Base-by-base conservation (phyloP, 306 rosid genomes). In the Cucurbita ficifolia region DNA sequence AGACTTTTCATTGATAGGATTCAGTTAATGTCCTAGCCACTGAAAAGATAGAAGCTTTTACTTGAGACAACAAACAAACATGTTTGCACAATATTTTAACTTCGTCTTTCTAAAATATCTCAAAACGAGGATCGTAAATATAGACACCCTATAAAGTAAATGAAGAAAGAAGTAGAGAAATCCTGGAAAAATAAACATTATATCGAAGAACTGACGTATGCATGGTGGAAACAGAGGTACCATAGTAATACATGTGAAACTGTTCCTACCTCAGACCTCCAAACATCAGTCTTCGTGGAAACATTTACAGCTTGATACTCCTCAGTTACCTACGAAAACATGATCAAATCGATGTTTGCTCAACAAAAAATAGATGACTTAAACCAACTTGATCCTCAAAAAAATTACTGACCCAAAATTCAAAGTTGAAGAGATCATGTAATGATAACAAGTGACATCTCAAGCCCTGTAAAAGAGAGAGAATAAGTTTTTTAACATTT, bases 401-500 rank as follows among this genome's bases (percentile, higher is more conserved):
- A 68, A 72, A 70, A 83, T 74, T 74, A 86, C 97, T 76, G 57
- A 95, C 99, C 96, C 84, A 84, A 84, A 95, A 91, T 79, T 88
- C 96, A 79, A 79, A 95, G 84, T 81, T 79, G 87, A 91, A 83
- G 79, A 84, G 83, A 81, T 88, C 96, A 65, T 95, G 99, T 13
- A 94, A 84, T 45, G 87, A 65, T 50, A 61, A 13, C 86, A 91
- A 57, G 86, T 95, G 99, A 80, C 21, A 80, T 81, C 83, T 84
- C 68, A 95, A 77, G 67, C 99, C 96, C 99, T 95, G 76, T 33
- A 76, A 38, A 75, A 83, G 75, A 70, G 67, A 50, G 39, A 60
- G 18, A 75, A 54, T 43, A 70, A 33, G 18, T 10, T 54, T 65
- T 72, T 77, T 49, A 0, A 49, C 18, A 49, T 49, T 49, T 74